Evolutionary conservation across 352 stramenopile genomes (phyloP), one percentile per base, ranked within the genome.

Genomic region (Phytophthora foliorum): DNA sequence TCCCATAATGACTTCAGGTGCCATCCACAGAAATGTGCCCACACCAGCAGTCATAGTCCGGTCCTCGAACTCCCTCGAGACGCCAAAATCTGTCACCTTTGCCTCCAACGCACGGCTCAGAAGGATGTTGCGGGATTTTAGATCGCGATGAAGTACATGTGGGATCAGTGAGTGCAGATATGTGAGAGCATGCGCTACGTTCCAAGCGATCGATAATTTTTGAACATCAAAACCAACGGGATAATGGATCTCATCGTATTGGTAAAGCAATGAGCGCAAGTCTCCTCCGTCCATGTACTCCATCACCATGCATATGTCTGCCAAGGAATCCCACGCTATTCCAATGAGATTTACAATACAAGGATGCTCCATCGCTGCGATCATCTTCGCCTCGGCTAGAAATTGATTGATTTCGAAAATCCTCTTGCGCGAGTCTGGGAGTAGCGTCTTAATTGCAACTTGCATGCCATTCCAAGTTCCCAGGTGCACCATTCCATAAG

Each of bases 121-220:
- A 29, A 88, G 66, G 25, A 89, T 76, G 58, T 90, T 89, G 24
- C 74, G 71, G 10, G 75, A 86, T 51, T 90, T 90, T 49, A 90
- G 64, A 60, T 90, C 81, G 21, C 81, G 79, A 56, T 90, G 82
- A 27, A 77, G 24, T 19, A 74, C 34, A 31, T 22, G 27, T 8
- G 58, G 57, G 0, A 22, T 6, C 7, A 73, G 51, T 0, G 65
- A 73, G 48, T 73, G 51, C 27, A 73, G 8, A 55, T 73, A 73
- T 13, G 53, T 68, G 0, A 69, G 52, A 9, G 51, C 59, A 2
- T 62, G n/a, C 7, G n/a, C 19, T 6, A 61, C 46, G 11, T 52
- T 41, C 22, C 53, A 19, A 0, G 53, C 62, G 14, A 69, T 69
- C 6, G 7, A 27, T 2, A 54, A 9, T 17, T 64, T 72, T 16